Conservation (phyloP, 116 monocot species). For the Dioscorea cayenensis region DNA sequence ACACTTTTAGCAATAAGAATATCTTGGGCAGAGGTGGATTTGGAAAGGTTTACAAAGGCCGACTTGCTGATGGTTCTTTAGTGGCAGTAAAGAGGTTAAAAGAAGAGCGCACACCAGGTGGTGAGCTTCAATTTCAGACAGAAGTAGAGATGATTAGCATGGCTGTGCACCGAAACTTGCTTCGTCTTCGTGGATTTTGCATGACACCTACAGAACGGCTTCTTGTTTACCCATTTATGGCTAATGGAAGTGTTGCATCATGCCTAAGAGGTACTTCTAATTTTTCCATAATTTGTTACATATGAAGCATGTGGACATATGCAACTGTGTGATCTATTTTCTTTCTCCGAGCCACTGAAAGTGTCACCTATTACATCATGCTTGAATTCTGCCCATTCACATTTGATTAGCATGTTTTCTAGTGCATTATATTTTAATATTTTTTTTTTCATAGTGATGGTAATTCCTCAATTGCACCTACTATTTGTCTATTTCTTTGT, state of each 20-base stretch:
- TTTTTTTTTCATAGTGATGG: neutral
- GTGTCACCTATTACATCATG: no score
- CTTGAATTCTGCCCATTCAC: no score
- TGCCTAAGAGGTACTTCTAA: conserved; percentile 66
- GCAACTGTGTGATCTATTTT: no score
- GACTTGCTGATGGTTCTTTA: conserved; percentile 78
- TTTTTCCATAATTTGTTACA: neutral
- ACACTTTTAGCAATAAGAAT: conserved; percentile 84
- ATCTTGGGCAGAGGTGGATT: conserved; percentile 95
- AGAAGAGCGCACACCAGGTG: conserved; percentile 88
- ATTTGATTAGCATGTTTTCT: no score
- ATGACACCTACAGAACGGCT: conserved; percentile 92
- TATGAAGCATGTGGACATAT: neutral
- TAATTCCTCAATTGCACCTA: neutral
- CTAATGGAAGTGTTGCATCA: conserved; percentile 92
- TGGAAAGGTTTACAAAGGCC: conserved; percentile 92
- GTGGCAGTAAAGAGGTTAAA: conserved; percentile 94
- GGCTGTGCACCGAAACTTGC: conserved; percentile 90
- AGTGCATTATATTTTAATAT: neutral
- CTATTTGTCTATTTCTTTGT: conserved; percentile 2
- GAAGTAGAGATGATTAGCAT: conserved; percentile 99
- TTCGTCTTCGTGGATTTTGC: conserved; percentile 85
- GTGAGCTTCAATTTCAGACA: conserved; percentile 96
- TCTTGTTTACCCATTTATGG: conserved; percentile 96
- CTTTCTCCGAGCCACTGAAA: no score